A percentile compares a stretch with the other conserved stretches of the same genome.
These are phyloP conservation scores for Licmophora abbreviata DNA, from an alignment of 108 stramenopile species.

Conservation along the genomic window DNA sequence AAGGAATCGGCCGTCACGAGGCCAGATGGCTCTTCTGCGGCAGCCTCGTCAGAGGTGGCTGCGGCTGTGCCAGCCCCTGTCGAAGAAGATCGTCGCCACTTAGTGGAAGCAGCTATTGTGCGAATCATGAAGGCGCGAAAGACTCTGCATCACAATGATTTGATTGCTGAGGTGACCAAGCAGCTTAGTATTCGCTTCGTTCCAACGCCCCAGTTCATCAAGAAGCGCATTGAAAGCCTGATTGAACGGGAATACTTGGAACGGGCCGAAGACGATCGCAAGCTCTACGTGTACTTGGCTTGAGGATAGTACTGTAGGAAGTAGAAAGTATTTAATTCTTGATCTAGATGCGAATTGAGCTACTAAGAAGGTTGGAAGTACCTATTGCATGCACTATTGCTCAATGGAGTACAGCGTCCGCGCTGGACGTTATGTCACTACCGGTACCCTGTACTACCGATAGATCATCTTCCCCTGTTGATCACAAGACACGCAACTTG, in stretches of 20 bases:
- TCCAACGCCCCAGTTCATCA: conserved; percentile 87
- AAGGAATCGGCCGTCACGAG: no score
- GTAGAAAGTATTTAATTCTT: no score
- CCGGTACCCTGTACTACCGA: no score
- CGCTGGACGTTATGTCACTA: no score
- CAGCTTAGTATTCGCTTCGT: conserved; percentile 79
- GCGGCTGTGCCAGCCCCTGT: conserved; percentile 60
- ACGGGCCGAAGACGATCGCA: conserved; percentile 76
- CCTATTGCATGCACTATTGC: no score
- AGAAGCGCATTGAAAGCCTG: conserved; percentile 93
- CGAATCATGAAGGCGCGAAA: conserved; percentile 98
- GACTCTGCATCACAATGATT: conserved; percentile 85
- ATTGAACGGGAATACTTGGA: conserved; percentile 97
- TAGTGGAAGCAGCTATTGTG: conserved; percentile 93
- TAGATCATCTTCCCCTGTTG: no score
- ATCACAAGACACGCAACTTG: no score
- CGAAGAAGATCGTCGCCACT: conserved; percentile 87
- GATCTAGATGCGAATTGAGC: no score
- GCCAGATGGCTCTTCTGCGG: no score
- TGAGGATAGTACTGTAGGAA: no score
- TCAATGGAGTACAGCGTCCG: no score
- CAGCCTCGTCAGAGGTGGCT: conserved; percentile 21
- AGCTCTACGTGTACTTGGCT: conserved; percentile 83
- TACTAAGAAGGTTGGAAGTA: no score
- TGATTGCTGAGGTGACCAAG: conserved; percentile 88